These are phyloP conservation scores for Wallacemonas sp. DNA, from an alignment of 208 protist species.

Conservation along the genomic window DNA sequence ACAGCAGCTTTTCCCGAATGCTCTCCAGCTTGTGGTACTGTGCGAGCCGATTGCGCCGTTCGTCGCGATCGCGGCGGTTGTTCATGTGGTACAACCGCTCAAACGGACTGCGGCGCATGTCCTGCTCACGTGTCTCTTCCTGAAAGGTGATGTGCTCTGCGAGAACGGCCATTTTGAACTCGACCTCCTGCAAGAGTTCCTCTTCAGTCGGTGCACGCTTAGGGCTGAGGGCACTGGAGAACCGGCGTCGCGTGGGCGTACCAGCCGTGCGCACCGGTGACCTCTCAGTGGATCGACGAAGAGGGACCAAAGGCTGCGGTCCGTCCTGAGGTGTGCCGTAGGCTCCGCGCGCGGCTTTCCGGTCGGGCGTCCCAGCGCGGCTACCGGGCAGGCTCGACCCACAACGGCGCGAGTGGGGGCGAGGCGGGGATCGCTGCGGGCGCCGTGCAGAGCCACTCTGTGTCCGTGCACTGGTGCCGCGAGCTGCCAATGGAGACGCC, in stretches of 20 bases:
- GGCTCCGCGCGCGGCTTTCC: no score
- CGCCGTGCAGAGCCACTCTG: not conserved
- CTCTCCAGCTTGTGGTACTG: slow-evolving; percentile 54
- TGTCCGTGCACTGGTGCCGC: not conserved
- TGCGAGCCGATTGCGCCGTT: slow-evolving; percentile 45
- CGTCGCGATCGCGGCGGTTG: slow-evolving; percentile 74
- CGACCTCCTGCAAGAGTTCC: slow-evolving; percentile 44
- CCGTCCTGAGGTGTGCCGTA: not conserved
- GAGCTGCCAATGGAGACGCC: no score
- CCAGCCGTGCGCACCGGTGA: not conserved
- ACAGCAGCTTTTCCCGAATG: slow-evolving; percentile 50
- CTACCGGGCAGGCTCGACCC: no score
- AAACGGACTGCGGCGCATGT: slow-evolving; percentile 55
- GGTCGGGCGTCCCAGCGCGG: not conserved
- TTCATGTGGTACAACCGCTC: slow-evolving; percentile 84
- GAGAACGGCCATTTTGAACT: slow-evolving; percentile 42
- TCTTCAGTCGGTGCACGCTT: slow-evolving; percentile 18
- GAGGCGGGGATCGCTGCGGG: no score
- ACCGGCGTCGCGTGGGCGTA: not conserved
- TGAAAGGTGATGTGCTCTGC: slow-evolving; percentile 35
- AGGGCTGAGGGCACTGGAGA: no score
- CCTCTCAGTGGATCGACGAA: not conserved
- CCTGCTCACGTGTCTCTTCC: slow-evolving; percentile 30
- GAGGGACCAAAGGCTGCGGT: not conserved
- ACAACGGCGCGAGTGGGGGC: no score